These are phyloP conservation scores for Asterella californica DNA, from an alignment of 225 moss, liverwort and hornwort species.

Conservation along the genomic window DNA sequence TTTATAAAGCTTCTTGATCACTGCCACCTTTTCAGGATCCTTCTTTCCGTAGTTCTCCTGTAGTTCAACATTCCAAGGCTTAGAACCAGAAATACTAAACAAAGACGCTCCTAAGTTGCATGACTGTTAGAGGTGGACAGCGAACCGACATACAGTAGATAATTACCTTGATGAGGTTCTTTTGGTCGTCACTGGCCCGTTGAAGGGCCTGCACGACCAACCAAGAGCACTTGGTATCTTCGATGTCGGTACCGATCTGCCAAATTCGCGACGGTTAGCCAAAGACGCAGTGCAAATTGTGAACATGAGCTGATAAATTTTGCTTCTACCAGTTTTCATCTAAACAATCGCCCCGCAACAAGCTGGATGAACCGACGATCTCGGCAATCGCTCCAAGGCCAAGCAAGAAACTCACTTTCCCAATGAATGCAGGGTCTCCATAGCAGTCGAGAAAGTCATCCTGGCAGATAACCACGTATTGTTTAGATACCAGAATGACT, in stretches of 20 bases:
- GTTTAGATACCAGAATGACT: not conserved
- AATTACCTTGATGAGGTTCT: conserved; percentile 23
- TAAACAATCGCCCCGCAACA: not conserved
- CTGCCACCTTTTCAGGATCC: conserved; percentile 62
- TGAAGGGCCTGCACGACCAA: conserved; percentile 86
- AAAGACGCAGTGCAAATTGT: not conserved
- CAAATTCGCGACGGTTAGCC: not conserved
- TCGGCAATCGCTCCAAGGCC: not conserved
- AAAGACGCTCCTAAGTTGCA: not conserved
- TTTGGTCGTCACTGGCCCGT: conserved; percentile 71
- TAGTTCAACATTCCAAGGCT: conserved; percentile 8
- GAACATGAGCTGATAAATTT: not conserved
- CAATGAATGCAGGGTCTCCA: conserved; percentile 83
- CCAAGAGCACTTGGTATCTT: conserved; percentile 99
- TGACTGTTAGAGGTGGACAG: not conserved
- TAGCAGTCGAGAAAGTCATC: conserved; percentile 91
- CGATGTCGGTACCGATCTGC: conserved; percentile 97
- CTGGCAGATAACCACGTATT: conserved; percentile 30
- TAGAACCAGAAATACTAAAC: not conserved
- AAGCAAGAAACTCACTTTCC: conserved; percentile 52
- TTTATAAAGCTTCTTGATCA: conserved; percentile 72
- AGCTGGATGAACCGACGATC: not conserved
- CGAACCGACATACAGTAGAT: not conserved
- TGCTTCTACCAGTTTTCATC: not conserved
- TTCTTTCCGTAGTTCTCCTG: conserved; percentile 87